phyloP scores from a whole-genome alignment of 805 yeast genomes.

The Sungouiozyma ichnusensis region DNA sequence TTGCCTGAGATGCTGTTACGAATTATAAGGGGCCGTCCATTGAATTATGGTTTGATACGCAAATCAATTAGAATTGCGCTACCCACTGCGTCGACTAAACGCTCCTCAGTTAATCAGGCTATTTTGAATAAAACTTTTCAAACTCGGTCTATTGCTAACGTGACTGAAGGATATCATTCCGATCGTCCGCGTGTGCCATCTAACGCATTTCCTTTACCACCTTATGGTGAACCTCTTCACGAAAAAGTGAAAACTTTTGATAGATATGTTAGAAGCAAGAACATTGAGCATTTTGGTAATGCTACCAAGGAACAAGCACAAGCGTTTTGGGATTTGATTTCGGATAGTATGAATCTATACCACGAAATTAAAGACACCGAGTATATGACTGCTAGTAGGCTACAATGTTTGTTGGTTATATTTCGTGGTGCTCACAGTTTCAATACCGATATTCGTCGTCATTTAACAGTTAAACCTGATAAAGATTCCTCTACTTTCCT shows the following conservation, averaged over 20 bases:
- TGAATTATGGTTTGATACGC: too few relatives aligned
- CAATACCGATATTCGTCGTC: too few relatives aligned
- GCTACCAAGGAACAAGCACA: not conserved
- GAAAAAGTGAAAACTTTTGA: not conserved
- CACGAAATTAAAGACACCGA: not conserved
- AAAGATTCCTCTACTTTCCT: slow-evolving; percentile 44
- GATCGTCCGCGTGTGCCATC: not conserved
- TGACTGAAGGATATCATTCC: too few relatives aligned
- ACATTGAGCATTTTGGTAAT: too few relatives aligned
- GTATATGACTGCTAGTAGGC: not conserved
- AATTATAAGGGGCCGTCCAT: too few relatives aligned
- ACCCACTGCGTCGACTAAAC: too few relatives aligned
- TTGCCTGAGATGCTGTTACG: too few relatives aligned
- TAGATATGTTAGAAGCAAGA: not conserved
- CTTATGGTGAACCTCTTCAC: not conserved
- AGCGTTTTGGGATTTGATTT: not conserved
- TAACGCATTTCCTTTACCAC: not conserved
- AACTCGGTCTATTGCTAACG: too few relatives aligned
- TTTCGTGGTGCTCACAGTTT: not conserved
- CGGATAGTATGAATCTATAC: not conserved
- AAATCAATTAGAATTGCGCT: too few relatives aligned
- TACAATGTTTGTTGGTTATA: not conserved
- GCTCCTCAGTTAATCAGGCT: too few relatives aligned
- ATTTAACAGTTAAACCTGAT: slow-evolving; percentile 33
- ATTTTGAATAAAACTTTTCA: too few relatives aligned